Evolutionary conservation across 1,284 basidiomycete genomes (phyloP).

Genomic region (Naganishia liquefaciens): DNA sequence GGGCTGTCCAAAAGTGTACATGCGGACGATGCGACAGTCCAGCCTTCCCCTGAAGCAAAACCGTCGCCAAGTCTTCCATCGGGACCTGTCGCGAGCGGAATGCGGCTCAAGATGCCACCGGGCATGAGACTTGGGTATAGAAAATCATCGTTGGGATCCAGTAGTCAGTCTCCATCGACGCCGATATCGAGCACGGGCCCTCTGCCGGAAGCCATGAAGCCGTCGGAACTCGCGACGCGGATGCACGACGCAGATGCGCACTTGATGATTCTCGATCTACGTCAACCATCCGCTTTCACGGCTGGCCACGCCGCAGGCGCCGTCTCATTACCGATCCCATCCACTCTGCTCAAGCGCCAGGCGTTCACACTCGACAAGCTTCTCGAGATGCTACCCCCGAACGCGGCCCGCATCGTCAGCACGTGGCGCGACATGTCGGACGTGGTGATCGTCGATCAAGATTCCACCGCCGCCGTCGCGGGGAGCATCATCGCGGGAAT

Average conservation of each 20-base stretch:
- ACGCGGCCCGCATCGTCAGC: constrained; percentile 58
- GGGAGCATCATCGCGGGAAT: constrained; percentile 73
- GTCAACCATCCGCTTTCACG: constrained; percentile 73
- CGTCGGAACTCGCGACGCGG: constrained; percentile 33
- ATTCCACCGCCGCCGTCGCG: constrained; percentile 63
- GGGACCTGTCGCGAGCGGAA: constrained; percentile 4
- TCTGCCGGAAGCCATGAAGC: constrained; percentile 35
- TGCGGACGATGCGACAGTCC: not conserved
- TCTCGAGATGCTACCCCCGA: constrained; percentile 67
- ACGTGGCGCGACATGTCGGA: constrained; percentile 63
- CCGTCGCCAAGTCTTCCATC: not conserved
- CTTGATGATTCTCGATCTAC: constrained; percentile 76
- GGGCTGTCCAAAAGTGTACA: constrained; percentile 18
- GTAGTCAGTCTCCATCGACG: constrained; percentile 7
- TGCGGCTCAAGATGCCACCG: constrained; percentile 5
- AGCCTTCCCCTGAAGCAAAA: not conserved
- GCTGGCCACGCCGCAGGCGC: constrained; percentile 68
- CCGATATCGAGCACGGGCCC: constrained; percentile 35
- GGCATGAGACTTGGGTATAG: not conserved
- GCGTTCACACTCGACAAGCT: constrained; percentile 75
- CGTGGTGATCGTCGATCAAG: constrained; percentile 81
- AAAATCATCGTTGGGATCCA: not conserved
- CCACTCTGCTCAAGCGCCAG: constrained; percentile 87
- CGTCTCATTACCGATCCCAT: constrained; percentile 88
- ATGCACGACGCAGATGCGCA: constrained; percentile 31